Conservation (phyloP, 306 rosid species). For the Citrullus amarus region DNA sequence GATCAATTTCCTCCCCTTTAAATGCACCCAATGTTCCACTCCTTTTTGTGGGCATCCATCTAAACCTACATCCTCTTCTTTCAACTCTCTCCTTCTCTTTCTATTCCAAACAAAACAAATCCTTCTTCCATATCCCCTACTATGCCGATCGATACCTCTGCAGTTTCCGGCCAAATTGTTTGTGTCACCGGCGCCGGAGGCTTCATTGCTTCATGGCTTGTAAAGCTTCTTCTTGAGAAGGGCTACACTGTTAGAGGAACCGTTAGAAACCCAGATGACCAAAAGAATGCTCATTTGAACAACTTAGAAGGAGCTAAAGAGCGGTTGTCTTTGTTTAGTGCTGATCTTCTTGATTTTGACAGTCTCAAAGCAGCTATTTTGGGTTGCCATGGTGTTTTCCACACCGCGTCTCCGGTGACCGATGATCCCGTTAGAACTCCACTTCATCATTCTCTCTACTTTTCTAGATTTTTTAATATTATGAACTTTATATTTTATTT, state of each 20-base stretch:
- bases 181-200: slow-evolving; percentile 96
- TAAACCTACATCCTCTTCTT: too few species aligned
- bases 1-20: too few species aligned
- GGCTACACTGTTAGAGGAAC: slow-evolving; percentile 83
- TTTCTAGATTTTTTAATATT: too few species aligned
- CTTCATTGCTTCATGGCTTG: slow-evolving; percentile 90
- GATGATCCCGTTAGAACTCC: slow-evolving; percentile 49
- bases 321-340: slow-evolving; percentile 44
- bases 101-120: not conserved
- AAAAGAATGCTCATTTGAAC: slow-evolving; percentile 65
- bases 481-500: too few species aligned
- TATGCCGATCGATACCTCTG: slow-evolving; percentile 28
- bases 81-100: too few species aligned
- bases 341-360: slow-evolving; percentile 61
- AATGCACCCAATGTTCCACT: too few species aligned
- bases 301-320: slow-evolving; percentile 71
- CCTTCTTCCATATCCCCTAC: not conserved
- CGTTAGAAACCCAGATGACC: slow-evolving; percentile 72
- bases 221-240: slow-evolving; percentile 51
- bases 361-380: slow-evolving; percentile 39
- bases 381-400: slow-evolving; percentile 72
- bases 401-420: slow-evolving; percentile 83
- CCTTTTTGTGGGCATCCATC: too few species aligned
- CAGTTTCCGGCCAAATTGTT: slow-evolving; percentile 34
- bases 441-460: not conserved